These are phyloP conservation scores for Phylloporus sp. DNA, from an alignment of 768 basidiomycete species.

Conservation along the genomic window DNA sequence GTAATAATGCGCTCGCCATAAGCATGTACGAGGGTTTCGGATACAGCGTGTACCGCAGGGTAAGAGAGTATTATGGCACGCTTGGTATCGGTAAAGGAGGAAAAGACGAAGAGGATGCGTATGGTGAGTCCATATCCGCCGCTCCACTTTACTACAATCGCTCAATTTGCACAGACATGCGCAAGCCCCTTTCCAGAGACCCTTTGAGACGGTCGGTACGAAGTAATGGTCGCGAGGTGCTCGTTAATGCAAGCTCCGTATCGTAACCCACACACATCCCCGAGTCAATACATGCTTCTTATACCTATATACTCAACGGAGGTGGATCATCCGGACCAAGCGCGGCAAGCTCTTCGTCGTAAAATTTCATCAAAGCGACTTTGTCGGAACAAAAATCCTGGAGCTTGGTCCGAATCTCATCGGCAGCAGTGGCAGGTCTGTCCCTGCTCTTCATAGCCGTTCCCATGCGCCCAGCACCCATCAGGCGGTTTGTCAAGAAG, in stretches of 20 bases:
- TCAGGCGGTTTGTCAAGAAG: conserved; percentile 85
- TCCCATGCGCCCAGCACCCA: conserved; percentile 65
- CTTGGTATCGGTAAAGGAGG: conserved; percentile 73
- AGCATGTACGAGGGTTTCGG: conserved; percentile 89
- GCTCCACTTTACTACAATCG: not conserved
- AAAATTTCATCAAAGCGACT: conserved; percentile 54
- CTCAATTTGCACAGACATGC: conserved; percentile 46
- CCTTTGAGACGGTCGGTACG: conserved; percentile 58
- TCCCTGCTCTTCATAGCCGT: conserved; percentile 50
- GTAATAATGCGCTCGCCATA: conserved; percentile 79
- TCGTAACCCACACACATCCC: conserved; percentile 23
- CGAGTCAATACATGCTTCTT: conserved; percentile 4
- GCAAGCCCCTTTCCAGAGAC: conserved; percentile 68
- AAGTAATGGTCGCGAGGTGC: conserved; percentile 65
- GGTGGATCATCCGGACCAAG: conserved; percentile 41
- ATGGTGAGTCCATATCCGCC: conserved; percentile 53
- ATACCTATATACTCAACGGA: conserved; percentile 40
- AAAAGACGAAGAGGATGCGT: conserved; percentile 84
- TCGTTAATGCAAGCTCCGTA: conserved; percentile 44
- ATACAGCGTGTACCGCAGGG: conserved; percentile 88
- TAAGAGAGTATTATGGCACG: conserved; percentile 83
- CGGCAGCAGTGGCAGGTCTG: conserved; percentile 53
- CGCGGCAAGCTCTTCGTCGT: conserved; percentile 60
- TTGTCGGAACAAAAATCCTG: conserved; percentile 61
- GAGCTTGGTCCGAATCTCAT: conserved; percentile 56